A percentile compares a stretch with the other conserved stretches of the same genome.
Conservation (phyloP, 306 rosid genomes). For the Vicia villosa region DNA sequence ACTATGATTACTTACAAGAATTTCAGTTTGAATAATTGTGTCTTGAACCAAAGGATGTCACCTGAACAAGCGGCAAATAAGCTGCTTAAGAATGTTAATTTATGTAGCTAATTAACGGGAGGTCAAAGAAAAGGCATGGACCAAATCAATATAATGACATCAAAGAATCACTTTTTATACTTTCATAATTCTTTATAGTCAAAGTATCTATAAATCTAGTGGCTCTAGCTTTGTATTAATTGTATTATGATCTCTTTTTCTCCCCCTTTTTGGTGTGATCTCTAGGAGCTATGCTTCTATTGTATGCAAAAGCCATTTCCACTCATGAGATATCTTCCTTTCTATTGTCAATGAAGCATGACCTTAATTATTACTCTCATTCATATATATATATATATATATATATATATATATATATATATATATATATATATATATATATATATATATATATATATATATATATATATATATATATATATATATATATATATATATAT, state of each 20-base stretch:
- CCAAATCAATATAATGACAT: conserved; percentile 57
- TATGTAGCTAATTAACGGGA: conserved; percentile 37
- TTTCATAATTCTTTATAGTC: conserved; percentile 44
- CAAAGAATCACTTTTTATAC: conserved; percentile 25
- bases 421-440: too few relatives aligned
- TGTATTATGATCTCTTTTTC: neutral
- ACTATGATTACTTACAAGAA: conserved; percentile 45
- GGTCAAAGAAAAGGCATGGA: conserved; percentile 52
- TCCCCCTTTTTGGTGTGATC: conserved; percentile 2
- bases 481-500: too few relatives aligned
- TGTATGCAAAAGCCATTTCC: conserved; percentile 42
- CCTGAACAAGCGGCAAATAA: conserved; percentile 72
- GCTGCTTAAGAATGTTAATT: conserved; percentile 48
- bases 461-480: too few relatives aligned
- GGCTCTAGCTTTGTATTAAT: conserved; percentile 11
- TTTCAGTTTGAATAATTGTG: conserved; percentile 45
- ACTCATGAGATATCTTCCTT: conserved; percentile 18
- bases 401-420: too few relatives aligned
- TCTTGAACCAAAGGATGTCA: conserved; percentile 59
- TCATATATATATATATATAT: too few relatives aligned
- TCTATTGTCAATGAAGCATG: conserved; percentile 1
- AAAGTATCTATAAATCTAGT: conserved; percentile 39
- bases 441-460: too few relatives aligned
- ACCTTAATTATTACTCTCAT: neutral
- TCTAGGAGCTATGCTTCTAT: conserved; percentile 29